Base-by-base conservation (phyloP, 2,329 filamentous ascomycete genomes). In the Cucurbitaria berberidis region DNA sequence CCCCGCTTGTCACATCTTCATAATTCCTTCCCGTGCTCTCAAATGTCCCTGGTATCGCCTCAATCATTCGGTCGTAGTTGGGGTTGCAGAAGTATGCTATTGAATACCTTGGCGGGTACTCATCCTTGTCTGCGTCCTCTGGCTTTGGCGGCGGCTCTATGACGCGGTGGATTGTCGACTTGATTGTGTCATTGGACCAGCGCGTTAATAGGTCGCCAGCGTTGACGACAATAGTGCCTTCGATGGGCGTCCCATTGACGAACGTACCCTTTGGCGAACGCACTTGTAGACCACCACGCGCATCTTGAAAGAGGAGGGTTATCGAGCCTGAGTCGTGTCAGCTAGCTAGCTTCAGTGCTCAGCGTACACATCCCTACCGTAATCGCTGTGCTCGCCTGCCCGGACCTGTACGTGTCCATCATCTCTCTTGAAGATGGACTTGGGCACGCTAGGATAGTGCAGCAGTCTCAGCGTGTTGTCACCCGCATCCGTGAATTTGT, bases 1-100 rank as follows among this genome's bases (percentile, higher is more conserved):
- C 85, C 2, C 91, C 90, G 63, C 88, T 89, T 52, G 87, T 90
- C 63, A 96, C 87, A 0, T 84, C 86, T 29, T 83, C 77, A 67
- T 96, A 96, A 77, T 93, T 95, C 80, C 89, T 93, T 36, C 89
- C 85, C 1, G 78, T 77, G 55, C 88, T 75, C 47, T 82, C 80
- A 68, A 85, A 93, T 0, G 91, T 96, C 0, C 90, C 89, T 0
- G 91, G 91, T 39, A 96, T 85, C 1, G 88, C 90, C 63, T 95
- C 89, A 60, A 96, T 96, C 49, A 84, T 78, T 62, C 82, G 84
- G 55, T 89, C 84, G 70, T 86, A 89, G 69, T 96, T 92, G 8
- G 91, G 91, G 64, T 96, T 93, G 80, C 91, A 96, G 72, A 96
- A 96, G 77, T 96, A 97, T 64, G 92, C 93, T 69, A 97, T 88